Conservation (phyloP, 331 rosid species). For the Erythrophleum ivorense region DNA sequence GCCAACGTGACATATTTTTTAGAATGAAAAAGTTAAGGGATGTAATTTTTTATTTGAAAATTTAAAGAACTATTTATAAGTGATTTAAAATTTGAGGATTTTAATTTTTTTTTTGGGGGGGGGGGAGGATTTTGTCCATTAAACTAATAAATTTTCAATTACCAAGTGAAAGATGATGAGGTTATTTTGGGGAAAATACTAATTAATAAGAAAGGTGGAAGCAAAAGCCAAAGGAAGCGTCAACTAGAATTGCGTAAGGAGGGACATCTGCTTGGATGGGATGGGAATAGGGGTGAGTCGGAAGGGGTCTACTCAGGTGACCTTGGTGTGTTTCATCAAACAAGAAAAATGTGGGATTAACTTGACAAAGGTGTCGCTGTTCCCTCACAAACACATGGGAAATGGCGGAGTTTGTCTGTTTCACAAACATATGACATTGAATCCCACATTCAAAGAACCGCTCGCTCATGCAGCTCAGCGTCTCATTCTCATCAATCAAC, state of each 20-base stretch:
- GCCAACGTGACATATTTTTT: no score
- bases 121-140: no score
- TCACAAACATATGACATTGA: neutral
- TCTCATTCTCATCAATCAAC: neutral
- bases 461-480: neutral
- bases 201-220: no score
- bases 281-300: neutral
- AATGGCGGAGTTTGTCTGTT: neutral
- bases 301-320: neutral
- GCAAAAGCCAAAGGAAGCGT: neutral
- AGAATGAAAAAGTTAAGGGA: no score
- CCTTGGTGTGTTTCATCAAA: neutral
- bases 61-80: no score
- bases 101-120: no score
- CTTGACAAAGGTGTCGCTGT: neutral
- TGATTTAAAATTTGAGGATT: no score
- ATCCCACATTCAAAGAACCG: conserved; percentile 32
- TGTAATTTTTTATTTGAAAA: no score
- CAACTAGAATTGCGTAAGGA: neutral
- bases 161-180: neutral
- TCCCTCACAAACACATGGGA: neutral
- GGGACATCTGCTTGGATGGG: neutral
- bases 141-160: no score
- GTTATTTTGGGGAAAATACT: no score
- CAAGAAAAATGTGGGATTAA: neutral